Evolutionary conservation across 2,329 filamentous ascomycete genomes (phyloP), one percentile per base, ranked within the genome.

Genomic region (Ophiosphaerella korrae): DNA sequence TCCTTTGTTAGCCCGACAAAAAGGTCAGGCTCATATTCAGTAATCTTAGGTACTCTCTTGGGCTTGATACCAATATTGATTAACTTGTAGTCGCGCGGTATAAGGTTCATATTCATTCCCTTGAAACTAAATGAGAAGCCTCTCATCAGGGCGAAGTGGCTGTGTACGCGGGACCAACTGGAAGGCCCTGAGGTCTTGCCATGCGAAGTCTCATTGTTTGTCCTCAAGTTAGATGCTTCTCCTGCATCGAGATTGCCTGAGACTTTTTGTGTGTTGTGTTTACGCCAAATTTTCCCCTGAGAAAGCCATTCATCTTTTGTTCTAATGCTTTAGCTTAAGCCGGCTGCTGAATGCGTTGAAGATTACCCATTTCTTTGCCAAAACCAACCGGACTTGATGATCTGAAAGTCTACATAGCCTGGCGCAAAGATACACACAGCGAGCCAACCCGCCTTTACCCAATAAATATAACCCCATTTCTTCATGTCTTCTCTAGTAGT

Each of bases 131-230:
- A 31, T 8, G 36, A 48, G 14, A 50, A 53, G 3, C 58, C 52
- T 14, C 58, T 55, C 58, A 61, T 61, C 5, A 44, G 21, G 5
- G 41, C 55, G 38, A 48, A 58, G 13, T 55, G 40, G 24, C 45
- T 42, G 35, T 61, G 55, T 2, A 31, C 34, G 7, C 41, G 46
- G 8, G 57, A 53, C 55, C 55, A 58, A 8, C 18, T 24, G 24
- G 48, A 37, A 7, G 29, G 7, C 18, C 34, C 18, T 29, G 26
- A 29, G 7, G 26, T 29, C 9, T 7, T 29, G 26, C 26, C 9
- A 29, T 29, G 26, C 9, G 26, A 29, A 29, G 26, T 29, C 7
- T 29, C 26, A 29, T 7, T 11, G 9, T 7, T 29, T 5, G 3
- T 6, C 9, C 9, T 29, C 26, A 2, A 11, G 9, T 29, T 5